A percentile compares a stretch with the other conserved stretches of the same genome.
Evolutionary conservation across 2,329 filamentous ascomycete species (phyloP).

Genomic region (Monosporascus cannonballus): DNA sequence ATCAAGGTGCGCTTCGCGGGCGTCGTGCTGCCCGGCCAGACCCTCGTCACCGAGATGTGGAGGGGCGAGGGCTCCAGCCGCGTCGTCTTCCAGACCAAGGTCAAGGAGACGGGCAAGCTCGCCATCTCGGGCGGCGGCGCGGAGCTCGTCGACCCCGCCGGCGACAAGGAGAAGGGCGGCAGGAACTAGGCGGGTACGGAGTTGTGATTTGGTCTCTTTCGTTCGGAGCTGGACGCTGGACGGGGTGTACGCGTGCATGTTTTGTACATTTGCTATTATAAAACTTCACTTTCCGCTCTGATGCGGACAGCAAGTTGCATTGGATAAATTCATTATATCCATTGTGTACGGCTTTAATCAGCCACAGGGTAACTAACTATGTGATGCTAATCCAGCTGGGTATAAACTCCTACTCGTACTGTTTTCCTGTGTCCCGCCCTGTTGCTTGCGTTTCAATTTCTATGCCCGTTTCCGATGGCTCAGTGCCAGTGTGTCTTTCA

Average conservation of each 20-base stretch:
- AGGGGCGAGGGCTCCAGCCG: conserved; percentile 61
- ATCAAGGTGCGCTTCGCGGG: conserved; percentile 91
- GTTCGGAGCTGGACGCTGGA: not conserved
- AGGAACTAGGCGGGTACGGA: conserved; percentile 19
- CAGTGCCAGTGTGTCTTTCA: not conserved
- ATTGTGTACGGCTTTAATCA: no score
- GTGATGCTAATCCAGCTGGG: conserved; percentile 1
- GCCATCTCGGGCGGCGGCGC: conserved; percentile 76
- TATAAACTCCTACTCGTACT: conserved; percentile 3
- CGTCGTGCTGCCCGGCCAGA: conserved; percentile 79
- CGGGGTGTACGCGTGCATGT: no score
- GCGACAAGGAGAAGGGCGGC: conserved; percentile 16
- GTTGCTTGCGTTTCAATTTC: not conserved
- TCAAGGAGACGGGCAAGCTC: conserved; percentile 89
- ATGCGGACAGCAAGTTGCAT: no score
- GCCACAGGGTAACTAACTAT: no score
- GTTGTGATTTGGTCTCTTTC: not conserved
- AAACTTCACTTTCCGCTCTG: no score
- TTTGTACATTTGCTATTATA: no score
- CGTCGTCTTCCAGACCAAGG: conserved; percentile 79
- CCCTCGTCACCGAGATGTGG: conserved; percentile 93
- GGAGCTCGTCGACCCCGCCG: conserved; percentile 50
- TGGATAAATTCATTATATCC: no score
- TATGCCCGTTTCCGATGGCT: conserved; percentile 8
- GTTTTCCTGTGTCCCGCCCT: no score